Conservation (phyloP, 1,284 basidiomycete genomes). For the Trametes sp. region DNA sequence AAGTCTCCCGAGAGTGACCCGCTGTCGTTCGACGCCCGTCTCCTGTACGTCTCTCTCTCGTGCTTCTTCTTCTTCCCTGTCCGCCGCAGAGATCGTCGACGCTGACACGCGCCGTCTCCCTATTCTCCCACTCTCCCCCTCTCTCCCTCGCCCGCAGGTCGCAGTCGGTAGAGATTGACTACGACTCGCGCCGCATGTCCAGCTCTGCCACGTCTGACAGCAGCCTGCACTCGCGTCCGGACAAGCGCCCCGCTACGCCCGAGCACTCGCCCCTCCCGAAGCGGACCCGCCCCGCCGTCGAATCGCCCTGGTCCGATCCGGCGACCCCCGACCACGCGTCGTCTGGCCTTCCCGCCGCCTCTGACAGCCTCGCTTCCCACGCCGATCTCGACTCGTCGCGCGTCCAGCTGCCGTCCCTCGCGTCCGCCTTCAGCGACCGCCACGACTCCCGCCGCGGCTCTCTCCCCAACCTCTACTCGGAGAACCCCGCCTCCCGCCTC, state of each 20-base stretch:
- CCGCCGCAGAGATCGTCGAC: slow-evolving; percentile 1
- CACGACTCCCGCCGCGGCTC: slow-evolving; percentile 67
- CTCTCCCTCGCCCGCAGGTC: slow-evolving; percentile 25
- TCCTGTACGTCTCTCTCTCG: slow-evolving; percentile 31
- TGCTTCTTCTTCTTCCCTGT: slow-evolving; percentile 47
- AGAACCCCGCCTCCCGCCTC: slow-evolving; percentile 47
- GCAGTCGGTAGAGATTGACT: slow-evolving; percentile 47
- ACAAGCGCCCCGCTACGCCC: slow-evolving; percentile 64
- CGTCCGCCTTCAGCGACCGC: slow-evolving; percentile 69
- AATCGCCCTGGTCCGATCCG: slow-evolving; percentile 47
- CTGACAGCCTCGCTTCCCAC: slow-evolving; percentile 41
- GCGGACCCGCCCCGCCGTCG: slow-evolving; percentile 45
- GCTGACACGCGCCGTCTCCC: slow-evolving; percentile 49
- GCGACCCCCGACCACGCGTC: slow-evolving; percentile 61
- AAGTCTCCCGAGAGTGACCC: slow-evolving; percentile 29
- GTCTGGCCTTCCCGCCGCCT: slow-evolving; percentile 30
- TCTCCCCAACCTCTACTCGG: slow-evolving; percentile 64
- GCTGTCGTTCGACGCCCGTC: slow-evolving; percentile 33
- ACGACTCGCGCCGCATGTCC: slow-evolving; percentile 46
- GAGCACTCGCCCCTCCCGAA: slow-evolving; percentile 60
- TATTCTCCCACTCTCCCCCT: slow-evolving; percentile 33
- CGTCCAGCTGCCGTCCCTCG: slow-evolving; percentile 77
- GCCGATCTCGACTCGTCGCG: slow-evolving; percentile 53
- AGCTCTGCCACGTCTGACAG: slow-evolving; percentile 61
- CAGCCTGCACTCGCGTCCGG: slow-evolving; percentile 60